Evolutionary conservation across 225 moss, liverwort and hornwort species (phyloP).

Genomic region (Sphagnum tenellum): DNA sequence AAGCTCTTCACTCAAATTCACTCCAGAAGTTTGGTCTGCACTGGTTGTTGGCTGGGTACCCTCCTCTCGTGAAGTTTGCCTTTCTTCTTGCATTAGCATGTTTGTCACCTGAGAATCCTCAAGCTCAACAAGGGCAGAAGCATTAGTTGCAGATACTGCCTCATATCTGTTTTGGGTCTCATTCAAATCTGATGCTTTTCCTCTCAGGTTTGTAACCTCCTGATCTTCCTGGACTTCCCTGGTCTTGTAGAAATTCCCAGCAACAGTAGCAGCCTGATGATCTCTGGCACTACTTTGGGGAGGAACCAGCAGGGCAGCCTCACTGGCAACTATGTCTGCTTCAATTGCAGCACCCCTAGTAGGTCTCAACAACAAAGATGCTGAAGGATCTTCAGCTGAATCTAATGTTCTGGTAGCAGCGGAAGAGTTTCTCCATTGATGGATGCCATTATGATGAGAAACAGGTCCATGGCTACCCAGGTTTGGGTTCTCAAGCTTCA

Average conservation of each 20-base stretch:
- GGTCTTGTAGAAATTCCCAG: conserved; percentile 22
- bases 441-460: conserved; percentile 14
- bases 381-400: conserved; percentile 11
- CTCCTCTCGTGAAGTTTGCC: conserved; percentile 8
- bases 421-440: conserved; percentile 20
- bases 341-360: conserved; percentile 9
- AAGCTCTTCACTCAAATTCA: conserved; percentile 11
- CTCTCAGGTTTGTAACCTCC: conserved; percentile 25
- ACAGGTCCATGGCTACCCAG: conserved; percentile 9
- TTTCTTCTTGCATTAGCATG: conserved; percentile 9
- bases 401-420: conserved; percentile 13
- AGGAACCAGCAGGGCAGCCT: conserved; percentile 12
- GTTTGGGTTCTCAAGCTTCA: conserved; percentile 31
- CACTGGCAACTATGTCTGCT: conserved; percentile 12
- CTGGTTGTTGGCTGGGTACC: conserved; percentile 1
- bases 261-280: conserved; percentile 17
- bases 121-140: conserved; percentile 16
- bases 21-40: conserved; percentile 7
- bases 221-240: conserved; percentile 19
- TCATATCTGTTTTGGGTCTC: conserved; percentile 30
- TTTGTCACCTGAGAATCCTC: conserved; percentile 6
- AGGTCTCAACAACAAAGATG: conserved; percentile 12
- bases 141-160: conserved; percentile 12
- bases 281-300: conserved; percentile 24
- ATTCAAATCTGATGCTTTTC: conserved; percentile 35